phyloP scores from a whole-genome alignment of 805 yeast species.

The Dipodascus geniculatus region DNA sequence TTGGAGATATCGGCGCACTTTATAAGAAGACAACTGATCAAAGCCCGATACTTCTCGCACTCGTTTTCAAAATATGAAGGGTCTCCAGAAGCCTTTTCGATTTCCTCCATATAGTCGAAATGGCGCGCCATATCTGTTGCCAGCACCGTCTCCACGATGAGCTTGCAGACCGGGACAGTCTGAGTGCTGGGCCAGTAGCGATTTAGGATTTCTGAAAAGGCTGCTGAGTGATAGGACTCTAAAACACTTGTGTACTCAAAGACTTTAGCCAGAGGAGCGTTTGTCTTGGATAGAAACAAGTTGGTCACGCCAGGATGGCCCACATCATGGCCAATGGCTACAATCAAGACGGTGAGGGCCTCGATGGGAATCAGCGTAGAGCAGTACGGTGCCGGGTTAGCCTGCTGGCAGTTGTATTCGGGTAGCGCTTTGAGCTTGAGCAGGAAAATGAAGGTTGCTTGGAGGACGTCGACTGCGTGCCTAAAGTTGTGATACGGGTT shows the following conservation, averaged over 20 bases:
- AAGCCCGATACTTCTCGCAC: conserved; percentile 14
- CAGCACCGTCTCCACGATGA: conserved; percentile 35
- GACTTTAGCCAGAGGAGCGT: conserved; percentile 50
- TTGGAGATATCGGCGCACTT: conserved; percentile 96
- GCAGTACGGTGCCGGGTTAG: neutral
- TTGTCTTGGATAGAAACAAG: conserved; percentile 45
- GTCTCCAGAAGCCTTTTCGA: conserved; percentile 4
- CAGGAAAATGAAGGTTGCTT: conserved; percentile 67
- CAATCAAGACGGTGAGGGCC: conserved; percentile 50
- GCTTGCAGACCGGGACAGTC: conserved; percentile 9
- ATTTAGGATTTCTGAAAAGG: conserved; percentile 40
- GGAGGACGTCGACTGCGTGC: conserved; percentile 92
- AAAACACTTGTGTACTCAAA: conserved; percentile 60
- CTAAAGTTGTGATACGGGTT: conserved; percentile 92
- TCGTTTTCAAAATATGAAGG: conserved; percentile 7
- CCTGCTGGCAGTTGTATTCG: conserved; percentile 7
- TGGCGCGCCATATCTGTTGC: conserved; percentile 95
- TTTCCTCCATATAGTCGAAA: conserved; percentile 46
- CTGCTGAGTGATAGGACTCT: conserved; percentile 70
- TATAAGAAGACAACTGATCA: conserved; percentile 57
- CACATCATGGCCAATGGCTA: conserved; percentile 89
- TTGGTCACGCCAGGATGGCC: conserved; percentile 97
- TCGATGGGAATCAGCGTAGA: conserved; percentile 29
- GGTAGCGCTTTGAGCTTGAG: conserved; percentile 21
- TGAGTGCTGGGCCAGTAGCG: conserved; percentile 38